Base-by-base conservation (phyloP, 352 stramenopile genomes). In the Globisporangium paroecandrum region DNA sequence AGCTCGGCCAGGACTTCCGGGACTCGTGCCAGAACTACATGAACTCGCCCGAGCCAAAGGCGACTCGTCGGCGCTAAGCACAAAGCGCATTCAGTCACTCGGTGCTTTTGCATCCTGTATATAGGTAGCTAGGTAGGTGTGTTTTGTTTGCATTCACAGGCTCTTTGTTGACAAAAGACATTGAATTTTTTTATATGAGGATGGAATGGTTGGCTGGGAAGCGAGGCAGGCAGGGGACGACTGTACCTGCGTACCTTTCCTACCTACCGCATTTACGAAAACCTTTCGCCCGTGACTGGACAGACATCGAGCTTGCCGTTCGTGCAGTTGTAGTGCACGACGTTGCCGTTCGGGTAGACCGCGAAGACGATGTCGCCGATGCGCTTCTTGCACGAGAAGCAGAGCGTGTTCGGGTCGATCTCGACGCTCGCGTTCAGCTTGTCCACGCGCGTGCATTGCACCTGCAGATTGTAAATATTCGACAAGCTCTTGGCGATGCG, bases 401-500 rank as follows among this genome's bases (percentile, higher is more conserved):
- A 96, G 5, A 83, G 72, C 34, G 88, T 92, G 66, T 90, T 88
- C 27, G 81, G 72, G 56, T 96, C 88, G 62, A 96, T 87, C 76
- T 96, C 86, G 53, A 94, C 83, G 68, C 78, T 92, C 54, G 89
- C 78, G 62, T 77, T 88, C 27, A 91, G 73, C 58, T 86, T 90
- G 29, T 93, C 83, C 15, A 96, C 88, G 58, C 88, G 88, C 43
- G 90, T 79, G 70, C 88, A 96, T 71, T 96, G 88, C 49, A 96
- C 86, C 71, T 96, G 88, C 36, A 96, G 77, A 70, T 96, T 96
- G 81, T 94, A 96, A 34, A 96, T 85, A 75, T 96, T 96, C 54
- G 85, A 94, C 64, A 96, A 64, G 59, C 83, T 92, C 73, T 92
- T 88, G 10, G 81, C 78, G 34, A 96, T 89, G 64, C 79, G 88